Evolutionary conservation across 805 yeast species (phyloP), one percentile per base, ranked within the genome.

Genomic region (Maudiozyma turicensis): DNA sequence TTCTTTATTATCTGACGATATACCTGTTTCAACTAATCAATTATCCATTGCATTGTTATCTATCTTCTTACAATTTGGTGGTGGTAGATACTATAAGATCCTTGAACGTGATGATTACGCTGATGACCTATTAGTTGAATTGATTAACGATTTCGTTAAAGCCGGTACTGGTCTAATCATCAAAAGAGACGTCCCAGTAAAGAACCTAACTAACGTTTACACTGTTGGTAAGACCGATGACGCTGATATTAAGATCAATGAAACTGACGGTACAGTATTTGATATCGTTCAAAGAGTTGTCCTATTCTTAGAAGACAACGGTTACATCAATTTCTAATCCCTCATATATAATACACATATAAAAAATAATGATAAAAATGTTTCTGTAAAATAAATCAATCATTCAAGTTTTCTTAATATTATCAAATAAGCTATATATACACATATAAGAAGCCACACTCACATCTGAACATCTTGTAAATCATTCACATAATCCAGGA

Each of bases 131-230:
- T 91, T 89, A 69, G 73, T 88, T 57, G 84, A 84, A 41, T 46
- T 64, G 45, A 55, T 66, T 31, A 59, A 60, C n/a, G 68, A 64
- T 42, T 65, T 66, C 46, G 58, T 66, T 40, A 81, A 86, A 64
- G 80, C 96, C n/a, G 97, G 97, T 50, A 73, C 95, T 8, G 98
- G 95, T 58, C 91, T 91, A 40, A 84, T 90, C 55, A 76, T 85
- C 45, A 78, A 83, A 46, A 55, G 56, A 26, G 49, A 54, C 39
- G 58, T 57, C 56, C 47, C 51, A 8, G 38, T 41, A 10, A 13
- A 29, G 11, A 46, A 55, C 14, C 52, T 52, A 26, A 55, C 53
- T 32, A 69, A 68, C 50, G 81, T 54, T 63, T 73, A 65, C 72
- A 71, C 56, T 52, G 71, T 70, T 31, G 73, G 74, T 46, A 67